Evolutionary conservation across 1,284 basidiomycete species (phyloP).

Genomic region (Sanghuangporus sanghuang): DNA sequence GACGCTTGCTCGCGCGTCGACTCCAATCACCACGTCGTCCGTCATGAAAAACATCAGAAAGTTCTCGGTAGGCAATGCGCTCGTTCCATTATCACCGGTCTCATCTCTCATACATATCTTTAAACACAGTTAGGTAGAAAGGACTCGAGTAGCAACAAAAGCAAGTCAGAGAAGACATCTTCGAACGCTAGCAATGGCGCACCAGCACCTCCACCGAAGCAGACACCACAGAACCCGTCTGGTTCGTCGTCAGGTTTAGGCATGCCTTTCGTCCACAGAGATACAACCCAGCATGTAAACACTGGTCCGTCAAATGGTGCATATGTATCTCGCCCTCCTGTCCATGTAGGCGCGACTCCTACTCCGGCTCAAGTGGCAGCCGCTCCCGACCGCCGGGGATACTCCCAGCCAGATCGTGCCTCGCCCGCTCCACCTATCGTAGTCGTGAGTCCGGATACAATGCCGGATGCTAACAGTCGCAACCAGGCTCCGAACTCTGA

Average conservation of each 20-base stretch:
- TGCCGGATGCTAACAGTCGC: conserved; percentile 46
- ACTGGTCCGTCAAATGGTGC: conserved; percentile 22
- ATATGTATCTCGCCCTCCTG: background rate
- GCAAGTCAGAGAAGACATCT: conserved; percentile 40
- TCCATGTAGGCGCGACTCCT: background rate
- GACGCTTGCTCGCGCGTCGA: conserved; percentile 16
- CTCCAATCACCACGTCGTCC: conserved; percentile 16
- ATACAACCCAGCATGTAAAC: background rate
- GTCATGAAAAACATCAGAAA: conserved; percentile 89
- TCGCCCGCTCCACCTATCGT: conserved; percentile 79
- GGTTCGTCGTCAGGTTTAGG: conserved; percentile 5
- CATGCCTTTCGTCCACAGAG: conserved; percentile 6
- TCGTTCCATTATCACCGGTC: conserved; percentile 21
- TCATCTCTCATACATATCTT: conserved; percentile 18
- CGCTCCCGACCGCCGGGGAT: conserved; percentile 20
- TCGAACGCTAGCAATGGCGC: conserved; percentile 28
- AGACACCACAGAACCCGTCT: conserved; percentile 9
- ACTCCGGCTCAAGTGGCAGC: conserved; percentile 2
- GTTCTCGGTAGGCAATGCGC: conserved; percentile 55
- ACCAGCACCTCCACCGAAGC: conserved; percentile 31
- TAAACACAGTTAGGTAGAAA: conserved; percentile 45
- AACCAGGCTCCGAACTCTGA: conserved; percentile 42
- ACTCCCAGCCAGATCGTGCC: conserved; percentile 38
- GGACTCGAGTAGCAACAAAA: conserved; percentile 64
- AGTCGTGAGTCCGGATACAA: conserved; percentile 80